These are phyloP conservation scores for Tarenaya hassleriana DNA, from an alignment of 345 rosid species.

Conservation along the genomic window DNA sequence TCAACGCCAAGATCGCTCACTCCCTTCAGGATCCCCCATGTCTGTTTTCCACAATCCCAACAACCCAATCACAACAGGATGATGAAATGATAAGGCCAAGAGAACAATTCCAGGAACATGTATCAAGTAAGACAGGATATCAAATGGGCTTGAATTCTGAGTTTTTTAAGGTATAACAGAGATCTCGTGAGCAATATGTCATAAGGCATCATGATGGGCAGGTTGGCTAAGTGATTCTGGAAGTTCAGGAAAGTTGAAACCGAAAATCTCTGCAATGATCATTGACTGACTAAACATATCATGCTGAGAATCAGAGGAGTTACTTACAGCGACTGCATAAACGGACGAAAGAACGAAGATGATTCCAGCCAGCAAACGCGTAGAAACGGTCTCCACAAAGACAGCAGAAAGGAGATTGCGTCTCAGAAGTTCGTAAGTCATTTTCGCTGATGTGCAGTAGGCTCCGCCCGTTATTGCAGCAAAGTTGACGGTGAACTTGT, in stretches of 20 bases:
- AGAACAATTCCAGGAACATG: background rate
- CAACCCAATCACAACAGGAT: background rate
- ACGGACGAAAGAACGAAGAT: slow-evolving; percentile 66
- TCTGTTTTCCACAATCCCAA: no score
- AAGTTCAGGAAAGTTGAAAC: no score
- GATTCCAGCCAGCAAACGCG: slow-evolving; percentile 67
- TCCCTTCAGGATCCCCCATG: slow-evolving; percentile 55
- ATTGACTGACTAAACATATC: background rate
- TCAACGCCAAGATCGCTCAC: slow-evolving; percentile 52
- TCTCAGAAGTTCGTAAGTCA: slow-evolving; percentile 81
- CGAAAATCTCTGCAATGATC: no score
- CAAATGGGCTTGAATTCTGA: no score
- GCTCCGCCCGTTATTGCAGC: slow-evolving; percentile 89
- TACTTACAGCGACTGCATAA: slow-evolving; percentile 67
- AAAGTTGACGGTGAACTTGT: slow-evolving; percentile 90
- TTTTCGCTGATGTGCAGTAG: slow-evolving; percentile 79
- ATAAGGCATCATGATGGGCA: no score
- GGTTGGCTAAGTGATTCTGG: no score
- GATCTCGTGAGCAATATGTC: no score
- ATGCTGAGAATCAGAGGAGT: background rate
- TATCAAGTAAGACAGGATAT: no score
- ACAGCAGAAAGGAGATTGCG: slow-evolving; percentile 91
- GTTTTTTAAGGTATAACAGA: no score
- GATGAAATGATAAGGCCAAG: background rate
- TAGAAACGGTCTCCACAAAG: slow-evolving; percentile 78